Conservation (phyloP, 2,329 filamentous ascomycete genomes). For the Myriosclerotinia curreyana region DNA sequence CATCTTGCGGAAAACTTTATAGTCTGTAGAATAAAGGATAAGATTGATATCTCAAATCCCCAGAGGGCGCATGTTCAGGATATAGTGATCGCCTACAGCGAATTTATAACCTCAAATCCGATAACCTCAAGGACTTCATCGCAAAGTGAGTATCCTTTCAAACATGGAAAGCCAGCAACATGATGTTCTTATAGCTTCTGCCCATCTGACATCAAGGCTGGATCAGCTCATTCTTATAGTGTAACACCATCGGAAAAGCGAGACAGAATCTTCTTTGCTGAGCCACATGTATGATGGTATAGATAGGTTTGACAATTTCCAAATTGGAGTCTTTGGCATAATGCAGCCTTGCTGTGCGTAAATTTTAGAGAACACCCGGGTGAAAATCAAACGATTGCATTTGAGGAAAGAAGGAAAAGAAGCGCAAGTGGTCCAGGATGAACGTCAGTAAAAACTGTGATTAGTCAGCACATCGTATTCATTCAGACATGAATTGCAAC, state of each 20-base stretch:
- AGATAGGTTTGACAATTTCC: neutral
- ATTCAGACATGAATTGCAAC: too few relatives aligned
- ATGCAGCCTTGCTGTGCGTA: neutral
- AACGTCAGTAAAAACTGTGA: too few relatives aligned
- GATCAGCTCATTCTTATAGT: neutral
- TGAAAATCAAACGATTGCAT: neutral
- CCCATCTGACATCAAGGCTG: neutral
- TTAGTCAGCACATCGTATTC: too few relatives aligned
- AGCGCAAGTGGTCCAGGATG: neutral
- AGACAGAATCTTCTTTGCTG: neutral
- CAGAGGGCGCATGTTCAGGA: neutral
- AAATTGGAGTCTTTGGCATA: neutral
- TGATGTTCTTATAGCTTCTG: neutral
- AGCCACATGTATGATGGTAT: neutral
- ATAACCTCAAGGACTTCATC: neutral
- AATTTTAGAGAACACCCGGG: neutral
- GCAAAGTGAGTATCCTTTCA: neutral
- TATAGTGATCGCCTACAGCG: neutral
- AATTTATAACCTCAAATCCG: neutral
- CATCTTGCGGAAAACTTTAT: neutral
- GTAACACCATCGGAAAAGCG: neutral
- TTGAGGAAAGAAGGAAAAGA: neutral
- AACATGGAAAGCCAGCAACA: neutral
- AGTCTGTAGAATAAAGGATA: neutral
- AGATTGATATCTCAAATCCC: neutral